Percentiles rank a stretch among this genome's conserved stretches.
These are phyloP conservation scores for Sporothrix dimorphospora DNA, from an alignment of 2,329 filamentous ascomycete species.

Conservation along the genomic window DNA sequence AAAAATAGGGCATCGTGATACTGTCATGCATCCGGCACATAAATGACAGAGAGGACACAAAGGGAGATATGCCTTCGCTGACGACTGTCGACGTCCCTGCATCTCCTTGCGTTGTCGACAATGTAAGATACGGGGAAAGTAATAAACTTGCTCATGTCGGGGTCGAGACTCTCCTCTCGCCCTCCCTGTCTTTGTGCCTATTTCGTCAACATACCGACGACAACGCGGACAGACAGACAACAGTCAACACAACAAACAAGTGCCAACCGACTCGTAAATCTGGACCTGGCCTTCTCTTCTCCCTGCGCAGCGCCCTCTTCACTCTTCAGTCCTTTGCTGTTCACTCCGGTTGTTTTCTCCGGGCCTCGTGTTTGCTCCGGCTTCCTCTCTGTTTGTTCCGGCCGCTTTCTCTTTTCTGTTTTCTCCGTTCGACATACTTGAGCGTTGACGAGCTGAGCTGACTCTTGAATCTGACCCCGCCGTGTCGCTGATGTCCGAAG, in stretches of 20 bases:
- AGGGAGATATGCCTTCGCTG: neutral
- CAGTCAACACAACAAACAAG: neutral
- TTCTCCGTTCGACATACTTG: too few species aligned
- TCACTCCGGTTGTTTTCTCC: neutral
- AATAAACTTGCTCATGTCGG: neutral
- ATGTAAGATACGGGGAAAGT: too few species aligned
- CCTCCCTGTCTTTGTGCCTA: neutral
- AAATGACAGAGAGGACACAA: neutral
- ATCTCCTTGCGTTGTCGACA: too few species aligned
- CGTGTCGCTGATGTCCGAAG: neutral
- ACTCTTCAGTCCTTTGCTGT: neutral
- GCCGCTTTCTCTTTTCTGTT: neutral
- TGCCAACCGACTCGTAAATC: conserved; percentile 5
- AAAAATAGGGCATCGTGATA: neutral
- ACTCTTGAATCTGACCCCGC: neutral
- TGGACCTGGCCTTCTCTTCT: neutral
- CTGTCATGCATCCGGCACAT: neutral
- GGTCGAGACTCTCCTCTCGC: neutral
- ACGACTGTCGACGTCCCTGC: neutral
- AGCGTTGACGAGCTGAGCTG: neutral
- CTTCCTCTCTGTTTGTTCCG: neutral
- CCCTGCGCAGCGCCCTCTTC: neutral
- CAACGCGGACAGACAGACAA: neutral
- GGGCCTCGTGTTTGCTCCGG: neutral
- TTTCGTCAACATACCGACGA: neutral